Conservation (phyloP, 495 filamentous ascomycete genomes). For the Xylaria grammica region DNA sequence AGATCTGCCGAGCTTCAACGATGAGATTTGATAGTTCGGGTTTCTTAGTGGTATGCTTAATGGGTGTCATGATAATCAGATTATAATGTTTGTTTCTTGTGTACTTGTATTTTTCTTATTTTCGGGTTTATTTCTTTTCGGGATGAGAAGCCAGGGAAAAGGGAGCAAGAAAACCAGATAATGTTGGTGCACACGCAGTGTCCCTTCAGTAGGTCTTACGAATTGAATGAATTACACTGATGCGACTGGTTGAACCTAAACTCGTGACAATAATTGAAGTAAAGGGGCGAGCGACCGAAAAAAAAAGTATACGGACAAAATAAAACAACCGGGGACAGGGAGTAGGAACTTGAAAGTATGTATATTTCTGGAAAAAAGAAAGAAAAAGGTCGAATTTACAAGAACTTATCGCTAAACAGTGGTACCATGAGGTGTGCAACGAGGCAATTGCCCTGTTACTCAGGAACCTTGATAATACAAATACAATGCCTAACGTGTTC, state of each 20-base stretch:
- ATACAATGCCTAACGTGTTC: too few species aligned
- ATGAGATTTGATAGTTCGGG: not conserved
- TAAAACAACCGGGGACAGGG: not conserved
- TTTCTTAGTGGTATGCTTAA: not conserved
- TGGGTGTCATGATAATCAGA: not conserved
- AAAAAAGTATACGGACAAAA: too few species aligned
- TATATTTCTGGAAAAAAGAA: not conserved
- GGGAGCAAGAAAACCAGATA: not conserved
- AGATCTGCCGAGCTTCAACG: too few species aligned
- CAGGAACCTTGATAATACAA: too few species aligned
- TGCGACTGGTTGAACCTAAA: not conserved
- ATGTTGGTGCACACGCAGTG: not conserved
- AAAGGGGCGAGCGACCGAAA: too few species aligned
- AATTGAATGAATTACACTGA: constrained; percentile 1
- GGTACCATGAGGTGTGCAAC: too few species aligned
- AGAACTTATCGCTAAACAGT: not conserved
- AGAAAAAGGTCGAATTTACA: not conserved
- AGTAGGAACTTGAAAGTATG: not conserved
- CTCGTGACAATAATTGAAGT: too few species aligned
- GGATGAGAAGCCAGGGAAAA: not conserved
- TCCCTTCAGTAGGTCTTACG: not conserved
- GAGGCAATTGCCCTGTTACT: too few species aligned
- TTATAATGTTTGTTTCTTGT: not conserved
- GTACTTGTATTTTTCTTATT: not conserved
- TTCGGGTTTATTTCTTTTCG: not conserved